Percentiles rank a stretch among this genome's conserved stretches.
phyloP scores from a whole-genome alignment of 2,329 filamentous ascomycete species.

The Apiospora phragmitis region DNA sequence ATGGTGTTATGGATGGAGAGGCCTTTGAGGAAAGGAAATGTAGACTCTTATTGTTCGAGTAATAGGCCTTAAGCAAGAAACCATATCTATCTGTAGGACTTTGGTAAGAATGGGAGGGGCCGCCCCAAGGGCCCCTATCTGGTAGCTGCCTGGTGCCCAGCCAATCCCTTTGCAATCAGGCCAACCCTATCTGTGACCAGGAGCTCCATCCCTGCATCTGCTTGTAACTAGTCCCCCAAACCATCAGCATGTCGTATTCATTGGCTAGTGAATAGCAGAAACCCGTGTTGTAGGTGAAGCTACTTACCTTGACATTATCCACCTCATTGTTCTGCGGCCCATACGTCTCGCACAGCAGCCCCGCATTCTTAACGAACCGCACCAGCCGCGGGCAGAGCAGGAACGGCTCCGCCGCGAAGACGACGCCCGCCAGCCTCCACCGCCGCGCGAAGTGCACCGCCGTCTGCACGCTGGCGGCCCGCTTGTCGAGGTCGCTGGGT shows the following conservation, averaged over 20 bases:
- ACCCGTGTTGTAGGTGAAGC: background rate
- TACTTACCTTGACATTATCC: conserved; percentile 21
- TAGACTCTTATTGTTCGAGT: too few species aligned
- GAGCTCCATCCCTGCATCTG: conserved; percentile 15
- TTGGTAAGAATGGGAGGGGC: too few species aligned
- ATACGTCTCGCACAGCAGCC: conserved; percentile 36
- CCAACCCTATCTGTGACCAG: conserved; percentile 16
- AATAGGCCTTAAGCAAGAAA: too few species aligned
- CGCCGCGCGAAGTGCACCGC: conserved; percentile 37
- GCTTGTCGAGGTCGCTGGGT: conserved; percentile 31
- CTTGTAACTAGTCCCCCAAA: conserved; percentile 13
- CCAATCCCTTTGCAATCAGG: conserved; percentile 7
- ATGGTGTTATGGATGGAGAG: too few species aligned
- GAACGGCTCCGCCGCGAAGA: conserved; percentile 36
- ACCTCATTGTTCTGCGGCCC: conserved; percentile 34
- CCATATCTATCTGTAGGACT: too few species aligned
- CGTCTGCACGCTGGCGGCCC: conserved; percentile 35
- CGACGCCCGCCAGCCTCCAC: conserved; percentile 38
- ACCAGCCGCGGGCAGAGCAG: conserved; percentile 37
- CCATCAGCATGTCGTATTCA: background rate
- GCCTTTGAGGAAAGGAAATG: too few species aligned
- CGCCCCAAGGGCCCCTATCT: too few species aligned
- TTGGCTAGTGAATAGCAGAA: background rate
- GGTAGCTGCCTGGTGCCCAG: background rate
- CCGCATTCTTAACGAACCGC: conserved; percentile 31